Evolutionary conservation across 257 asterid species (phyloP).

Genomic region (Jasminum sambac): DNA sequence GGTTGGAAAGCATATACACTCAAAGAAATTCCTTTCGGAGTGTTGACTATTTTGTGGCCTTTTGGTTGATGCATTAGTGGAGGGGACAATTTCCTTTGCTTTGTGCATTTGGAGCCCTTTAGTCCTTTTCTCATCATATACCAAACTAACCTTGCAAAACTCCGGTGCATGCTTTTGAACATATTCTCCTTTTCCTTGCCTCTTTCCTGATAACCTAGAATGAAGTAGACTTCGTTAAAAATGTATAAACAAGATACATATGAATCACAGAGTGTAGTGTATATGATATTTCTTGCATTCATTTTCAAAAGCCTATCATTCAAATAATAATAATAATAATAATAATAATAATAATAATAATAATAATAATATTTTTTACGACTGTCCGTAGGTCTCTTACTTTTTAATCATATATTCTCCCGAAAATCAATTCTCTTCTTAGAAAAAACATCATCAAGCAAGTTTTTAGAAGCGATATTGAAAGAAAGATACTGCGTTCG

Average conservation of each 20-base stretch:
- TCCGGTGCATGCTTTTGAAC: slow-evolving; percentile 66
- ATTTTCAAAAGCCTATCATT: no score
- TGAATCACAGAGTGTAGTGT: no score
- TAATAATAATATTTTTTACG: no score
- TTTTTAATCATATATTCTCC: no score
- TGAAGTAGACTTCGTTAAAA: neutral
- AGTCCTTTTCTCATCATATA: slow-evolving; percentile 42
- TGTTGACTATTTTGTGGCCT: slow-evolving; percentile 28
- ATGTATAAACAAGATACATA: no score
- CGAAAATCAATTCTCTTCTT: no score
- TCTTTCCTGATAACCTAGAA: slow-evolving; percentile 50
- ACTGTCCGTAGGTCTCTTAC: no score
- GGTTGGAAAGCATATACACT: slow-evolving; percentile 63
- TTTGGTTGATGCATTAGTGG: slow-evolving; percentile 23
- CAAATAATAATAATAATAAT: no score
- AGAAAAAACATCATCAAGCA: no score
- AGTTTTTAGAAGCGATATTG: neutral
- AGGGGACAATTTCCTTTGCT: slow-evolving; percentile 20
- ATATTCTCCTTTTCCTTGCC: slow-evolving; percentile 60
- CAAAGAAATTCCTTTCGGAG: slow-evolving; percentile 51
- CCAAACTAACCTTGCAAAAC: slow-evolving; percentile 55
- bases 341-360: no score
- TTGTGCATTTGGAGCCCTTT: slow-evolving; percentile 28
- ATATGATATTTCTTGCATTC: no score
- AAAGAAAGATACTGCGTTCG: neutral